phyloP scores from a whole-genome alignment of 768 basidiomycete genomes.

The Pulveroboletus sp. region DNA sequence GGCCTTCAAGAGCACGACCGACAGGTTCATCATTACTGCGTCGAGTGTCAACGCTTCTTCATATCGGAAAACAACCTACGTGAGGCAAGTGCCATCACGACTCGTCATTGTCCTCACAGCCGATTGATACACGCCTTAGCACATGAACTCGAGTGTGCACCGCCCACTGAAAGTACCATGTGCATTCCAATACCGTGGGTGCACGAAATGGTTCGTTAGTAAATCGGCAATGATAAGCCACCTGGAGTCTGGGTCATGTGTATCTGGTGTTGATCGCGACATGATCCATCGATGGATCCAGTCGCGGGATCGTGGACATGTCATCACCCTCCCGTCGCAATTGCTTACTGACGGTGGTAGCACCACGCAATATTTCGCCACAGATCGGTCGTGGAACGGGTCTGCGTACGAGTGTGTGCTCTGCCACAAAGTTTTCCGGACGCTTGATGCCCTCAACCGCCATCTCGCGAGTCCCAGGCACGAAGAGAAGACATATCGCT shows the following conservation, averaged over 20 bases:
- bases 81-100: conserved; percentile 2
- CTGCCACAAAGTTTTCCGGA: conserved; percentile 42
- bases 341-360: conserved; percentile 36
- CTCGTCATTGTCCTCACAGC: background rate
- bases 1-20: conserved; percentile 47
- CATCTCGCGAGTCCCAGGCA: conserved; percentile 64
- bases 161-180: conserved; percentile 34
- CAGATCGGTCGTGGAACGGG: conserved; percentile 39
- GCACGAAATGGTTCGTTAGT: conserved; percentile 45
- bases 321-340: conserved; percentile 54
- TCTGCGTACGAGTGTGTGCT: conserved; percentile 57
- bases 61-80: conserved; percentile 15
- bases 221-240: conserved; percentile 55
- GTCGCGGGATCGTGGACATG: conserved; percentile 38
- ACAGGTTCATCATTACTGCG: conserved; percentile 43
- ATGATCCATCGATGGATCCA: conserved; percentile 36
- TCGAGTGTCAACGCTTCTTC: conserved; percentile 42
- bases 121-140: conserved; percentile 26
- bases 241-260: conserved; percentile 56
- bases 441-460: conserved; percentile 47
- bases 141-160: conserved; percentile 53
- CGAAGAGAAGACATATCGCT: conserved; percentile 47
- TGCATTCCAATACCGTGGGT: conserved; percentile 35
- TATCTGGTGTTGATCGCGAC: conserved; percentile 42
- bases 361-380: conserved; percentile 23